Conservation (phyloP, 179 eudicot genomes). For the Silene noctiflora region DNA sequence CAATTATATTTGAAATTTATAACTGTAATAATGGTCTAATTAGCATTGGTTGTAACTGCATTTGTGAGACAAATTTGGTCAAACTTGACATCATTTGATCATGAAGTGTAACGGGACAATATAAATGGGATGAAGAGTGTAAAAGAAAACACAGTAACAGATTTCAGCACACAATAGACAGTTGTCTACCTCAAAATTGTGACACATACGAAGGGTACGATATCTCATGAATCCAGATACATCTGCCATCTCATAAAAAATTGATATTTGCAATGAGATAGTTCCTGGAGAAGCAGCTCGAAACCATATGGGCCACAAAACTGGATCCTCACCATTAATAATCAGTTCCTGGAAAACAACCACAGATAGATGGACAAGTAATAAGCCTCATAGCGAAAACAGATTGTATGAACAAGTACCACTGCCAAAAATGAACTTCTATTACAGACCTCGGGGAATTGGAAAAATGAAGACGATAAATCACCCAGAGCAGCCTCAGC, state of each 20-base stretch:
- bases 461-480: conserved; percentile 35
- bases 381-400: neutral
- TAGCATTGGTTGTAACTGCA: neutral
- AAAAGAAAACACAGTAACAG: conserved; percentile 2
- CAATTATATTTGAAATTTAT: too few relatives aligned
- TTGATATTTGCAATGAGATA: conserved; percentile 49
- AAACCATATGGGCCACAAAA: conserved; percentile 88
- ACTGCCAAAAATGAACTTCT: neutral
- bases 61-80: neutral
- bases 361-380: conserved; percentile 5
- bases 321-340: conserved; percentile 52
- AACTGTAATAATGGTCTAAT: too few relatives aligned
- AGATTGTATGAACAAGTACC: conserved; percentile 1
- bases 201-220: conserved; percentile 82
- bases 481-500: conserved; percentile 14
- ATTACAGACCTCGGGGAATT: conserved; percentile 73
- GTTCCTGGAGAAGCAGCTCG: conserved; percentile 84
- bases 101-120: neutral
- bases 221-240: conserved; percentile 55
- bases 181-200: conserved; percentile 62
- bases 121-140: neutral
- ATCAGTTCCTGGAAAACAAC: conserved; percentile 45
- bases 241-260: conserved; percentile 85
- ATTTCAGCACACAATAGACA: conserved; percentile 13
- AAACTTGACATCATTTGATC: neutral